Conservation (phyloP, 2,329 filamentous ascomycete genomes). For the Ophiognomonia clavigignenti-juglandacearum region DNA sequence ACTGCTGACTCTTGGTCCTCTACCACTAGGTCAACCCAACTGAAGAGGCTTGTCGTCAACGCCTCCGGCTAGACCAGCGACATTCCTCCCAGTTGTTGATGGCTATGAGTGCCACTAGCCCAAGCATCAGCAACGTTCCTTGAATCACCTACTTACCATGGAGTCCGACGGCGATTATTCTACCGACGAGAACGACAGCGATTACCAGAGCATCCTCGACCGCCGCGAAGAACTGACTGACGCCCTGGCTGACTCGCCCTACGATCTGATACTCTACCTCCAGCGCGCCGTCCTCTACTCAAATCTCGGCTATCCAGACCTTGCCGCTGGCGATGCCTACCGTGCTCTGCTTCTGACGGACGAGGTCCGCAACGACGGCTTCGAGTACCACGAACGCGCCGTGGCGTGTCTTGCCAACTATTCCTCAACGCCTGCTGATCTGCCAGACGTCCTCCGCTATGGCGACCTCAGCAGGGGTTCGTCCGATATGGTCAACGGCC, state of each 20-base stretch:
- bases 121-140: background rate
- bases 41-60: too few species aligned
- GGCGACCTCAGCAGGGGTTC: conserved; percentile 34
- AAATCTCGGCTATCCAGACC: conserved; percentile 78
- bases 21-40: too few species aligned
- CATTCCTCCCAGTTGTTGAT: too few species aligned
- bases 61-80: too few species aligned
- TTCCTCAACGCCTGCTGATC: conserved; percentile 25
- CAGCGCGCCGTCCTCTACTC: conserved; percentile 68
- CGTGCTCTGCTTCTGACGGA: conserved; percentile 83
- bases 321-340: conserved; percentile 87
- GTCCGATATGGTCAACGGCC: conserved; percentile 27
- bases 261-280: conserved; percentile 61
- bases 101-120: background rate
- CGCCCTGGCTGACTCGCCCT: conserved; percentile 45
- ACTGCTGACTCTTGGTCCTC: background rate
- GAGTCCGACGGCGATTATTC: conserved; percentile 21
- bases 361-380: conserved; percentile 70
- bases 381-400: conserved; percentile 74
- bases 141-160: conserved; percentile 16
- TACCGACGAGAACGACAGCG: conserved; percentile 31
- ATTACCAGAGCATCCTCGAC: conserved; percentile 42
- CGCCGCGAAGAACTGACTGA: conserved; percentile 55
- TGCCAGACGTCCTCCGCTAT: conserved; percentile 41
- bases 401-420: conserved; percentile 44